Evolutionary conservation across 2,329 filamentous ascomycete genomes (phyloP), one percentile per base, ranked within the genome.

Genomic region (Ilyonectria sp.): DNA sequence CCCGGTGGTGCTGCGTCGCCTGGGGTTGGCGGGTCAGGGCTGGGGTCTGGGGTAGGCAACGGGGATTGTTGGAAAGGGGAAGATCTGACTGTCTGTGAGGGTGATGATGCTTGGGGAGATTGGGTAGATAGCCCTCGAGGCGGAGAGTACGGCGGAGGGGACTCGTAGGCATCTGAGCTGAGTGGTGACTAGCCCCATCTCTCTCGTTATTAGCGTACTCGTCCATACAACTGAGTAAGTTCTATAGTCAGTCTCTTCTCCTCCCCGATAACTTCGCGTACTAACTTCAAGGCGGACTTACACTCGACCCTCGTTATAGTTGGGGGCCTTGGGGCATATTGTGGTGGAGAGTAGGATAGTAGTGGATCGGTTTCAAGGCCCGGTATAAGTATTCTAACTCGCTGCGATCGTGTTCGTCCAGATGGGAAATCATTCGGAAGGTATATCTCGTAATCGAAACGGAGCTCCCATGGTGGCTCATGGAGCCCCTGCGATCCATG

Each of bases 81-180:
- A 5, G 23, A 46, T 43, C 1, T 46, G n/a, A 58, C 31, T 49
- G 11, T 37, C 10, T 50, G 11, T 10, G 19, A 44, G 9, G 44
- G 4, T 40, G 21, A 31, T 50, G 26, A 50, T 37, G 11, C 11
- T 37, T 33, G 21, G 11, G 47, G 46, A 37, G 58, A 10, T 44
- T 59, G 54, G 35, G 21, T 37, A n/a, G 54, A 35, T 6, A 11
- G 29, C 19, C 15, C 29, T 13, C 50, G 26, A 13, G 63, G 47
- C 43, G 63, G 60, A 37, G 66, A 64, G 55, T 60, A 69, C 44
- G 50, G 43, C 19, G 69, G 57, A 57, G 57, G 57, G 19, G 56
- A 59, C 44, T 69, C 50, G 56, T 44, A 44, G 19, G 46, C 52
- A 61, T 70, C 60, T 47, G 44, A 67, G 26, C 55, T 60, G 21